Percentiles rank a stretch among this genome's conserved stretches.
Evolutionary conservation across 208 protist species (phyloP).

Genomic region (Leishmania tarentolae): DNA sequence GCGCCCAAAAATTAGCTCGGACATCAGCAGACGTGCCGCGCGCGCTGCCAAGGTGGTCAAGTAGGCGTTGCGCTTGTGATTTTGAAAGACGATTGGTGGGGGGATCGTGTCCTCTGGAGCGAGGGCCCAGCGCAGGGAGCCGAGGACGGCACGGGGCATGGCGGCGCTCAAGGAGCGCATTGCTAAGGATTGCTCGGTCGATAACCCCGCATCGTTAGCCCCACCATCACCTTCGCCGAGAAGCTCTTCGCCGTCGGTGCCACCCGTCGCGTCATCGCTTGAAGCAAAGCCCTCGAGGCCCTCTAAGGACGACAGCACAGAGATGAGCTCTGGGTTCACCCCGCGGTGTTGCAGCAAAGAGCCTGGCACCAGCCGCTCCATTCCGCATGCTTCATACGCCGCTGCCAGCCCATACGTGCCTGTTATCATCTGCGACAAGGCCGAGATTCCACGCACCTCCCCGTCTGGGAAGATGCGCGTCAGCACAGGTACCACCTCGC

Average conservation of each 20-base stretch:
- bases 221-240: background rate
- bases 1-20: conserved; percentile 51
- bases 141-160: conserved; percentile 60
- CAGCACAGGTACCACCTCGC: conserved; percentile 57
- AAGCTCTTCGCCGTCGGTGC: conserved; percentile 1
- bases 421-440: conserved; percentile 51
- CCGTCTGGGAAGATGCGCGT: conserved; percentile 65
- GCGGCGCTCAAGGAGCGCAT: background rate
- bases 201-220: background rate
- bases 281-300: background rate
- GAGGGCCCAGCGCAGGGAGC: conserved; percentile 72
- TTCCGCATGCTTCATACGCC: conserved; percentile 55
- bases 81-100: conserved; percentile 23
- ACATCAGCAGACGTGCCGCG: conserved; percentile 49
- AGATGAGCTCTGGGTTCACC: background rate
- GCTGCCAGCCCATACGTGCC: conserved; percentile 63
- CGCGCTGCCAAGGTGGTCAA: conserved; percentile 50
- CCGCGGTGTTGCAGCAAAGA: conserved; percentile 15
- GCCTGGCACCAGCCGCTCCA: conserved; percentile 32
- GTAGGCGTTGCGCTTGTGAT: conserved; percentile 16
- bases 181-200: conserved; percentile 1
- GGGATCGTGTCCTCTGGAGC: conserved; percentile 40
- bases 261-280: background rate
- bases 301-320: background rate
- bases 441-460: conserved; percentile 65